Conservation (phyloP, 2,329 filamentous ascomycete species). For the Metarhizium anisopliae region DNA sequence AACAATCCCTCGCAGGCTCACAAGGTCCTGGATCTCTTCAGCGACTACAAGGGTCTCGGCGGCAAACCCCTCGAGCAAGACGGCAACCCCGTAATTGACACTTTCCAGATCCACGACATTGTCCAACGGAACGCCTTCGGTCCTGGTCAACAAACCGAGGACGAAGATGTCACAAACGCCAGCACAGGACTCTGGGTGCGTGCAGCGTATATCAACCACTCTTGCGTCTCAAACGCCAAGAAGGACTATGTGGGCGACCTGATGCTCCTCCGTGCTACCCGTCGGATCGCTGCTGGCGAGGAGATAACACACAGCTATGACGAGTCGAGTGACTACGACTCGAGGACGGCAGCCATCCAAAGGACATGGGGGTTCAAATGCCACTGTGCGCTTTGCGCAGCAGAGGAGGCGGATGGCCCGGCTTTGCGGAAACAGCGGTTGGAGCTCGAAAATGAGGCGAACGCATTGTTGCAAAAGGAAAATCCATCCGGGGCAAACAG, state of each 20-base stretch:
- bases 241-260: slow-evolving; percentile 30
- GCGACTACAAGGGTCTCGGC: slow-evolving; percentile 18
- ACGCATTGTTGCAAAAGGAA: slow-evolving; percentile 11
- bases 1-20: slow-evolving; percentile 17
- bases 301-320: slow-evolving; percentile 25
- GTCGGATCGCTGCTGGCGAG: slow-evolving; percentile 21
- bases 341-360: slow-evolving; percentile 11
- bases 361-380: slow-evolving; percentile 30
- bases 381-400: slow-evolving; percentile 23
- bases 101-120: slow-evolving; percentile 24
- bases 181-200: slow-evolving; percentile 30
- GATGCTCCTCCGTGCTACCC: slow-evolving; percentile 26
- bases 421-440: slow-evolving; percentile 11
- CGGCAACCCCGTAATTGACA: slow-evolving; percentile 16
- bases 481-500: slow-evolving; percentile 8
- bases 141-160: slow-evolving; percentile 15
- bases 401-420: slow-evolving; percentile 16
- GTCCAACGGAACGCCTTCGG: slow-evolving; percentile 25
- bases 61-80: slow-evolving; percentile 15
- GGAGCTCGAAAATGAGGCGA: slow-evolving; percentile 12
- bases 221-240: slow-evolving; percentile 25
- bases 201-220: slow-evolving; percentile 33
- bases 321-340: slow-evolving; percentile 16
- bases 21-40: slow-evolving; percentile 14
- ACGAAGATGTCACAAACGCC: slow-evolving; percentile 19